Evolutionary conservation across 257 asterid species (phyloP).

Genomic region (Lycium barbarum): DNA sequence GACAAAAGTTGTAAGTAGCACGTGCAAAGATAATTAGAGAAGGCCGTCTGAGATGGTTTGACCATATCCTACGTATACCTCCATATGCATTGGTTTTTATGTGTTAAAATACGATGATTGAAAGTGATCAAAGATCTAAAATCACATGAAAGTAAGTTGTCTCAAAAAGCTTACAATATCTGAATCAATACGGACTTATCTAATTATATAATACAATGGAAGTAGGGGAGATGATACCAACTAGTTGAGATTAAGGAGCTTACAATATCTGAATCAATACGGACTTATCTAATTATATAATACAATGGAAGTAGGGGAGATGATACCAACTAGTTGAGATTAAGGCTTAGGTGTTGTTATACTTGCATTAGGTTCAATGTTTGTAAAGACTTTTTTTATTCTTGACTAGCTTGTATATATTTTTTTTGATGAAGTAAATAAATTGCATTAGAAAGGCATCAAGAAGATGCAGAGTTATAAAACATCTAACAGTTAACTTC

Average conservation of each 20-base stretch:
- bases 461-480: too few relatives aligned
- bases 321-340: slow-evolving; percentile 9
- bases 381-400: background rate
- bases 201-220: background rate
- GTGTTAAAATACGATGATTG: background rate
- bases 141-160: background rate
- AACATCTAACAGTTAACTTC: too few relatives aligned
- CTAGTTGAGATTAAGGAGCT: background rate
- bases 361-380: background rate
- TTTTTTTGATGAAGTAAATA: too few relatives aligned
- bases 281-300: background rate
- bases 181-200: background rate
- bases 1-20: background rate
- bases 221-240: slow-evolving; percentile 3
- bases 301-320: background rate
- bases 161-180: background rate
- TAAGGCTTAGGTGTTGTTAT: background rate
- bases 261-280: background rate
- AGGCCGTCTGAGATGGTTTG: slow-evolving; percentile 7
- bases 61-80: background rate
- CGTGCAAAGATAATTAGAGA: background rate
- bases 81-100: slow-evolving; percentile 3
- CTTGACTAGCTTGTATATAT: background rate
- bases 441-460: too few relatives aligned
- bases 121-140: background rate